Base-by-base conservation (phyloP, 305 asterid species). In the Solanum hybrid region DNA sequence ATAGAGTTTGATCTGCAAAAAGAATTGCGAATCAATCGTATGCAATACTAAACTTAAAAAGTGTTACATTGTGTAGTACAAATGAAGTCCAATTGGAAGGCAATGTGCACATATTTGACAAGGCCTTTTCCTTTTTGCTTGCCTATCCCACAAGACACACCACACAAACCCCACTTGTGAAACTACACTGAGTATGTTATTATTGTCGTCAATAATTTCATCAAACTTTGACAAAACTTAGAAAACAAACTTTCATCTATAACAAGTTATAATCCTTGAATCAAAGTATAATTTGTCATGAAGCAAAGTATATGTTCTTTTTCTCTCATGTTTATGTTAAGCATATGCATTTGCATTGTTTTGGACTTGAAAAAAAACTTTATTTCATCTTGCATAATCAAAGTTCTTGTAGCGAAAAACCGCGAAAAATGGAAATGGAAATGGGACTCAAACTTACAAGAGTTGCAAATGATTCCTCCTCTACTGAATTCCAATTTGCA, bases 241-340 rank as follows among this genome's bases (percentile, higher is more conserved):
- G 15, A 82, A 82, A 27, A 82, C 87, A 51, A 51, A 84, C 39
- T 81, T 79, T 15, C 73, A 84, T 84, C 31, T 17, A 12, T 3
- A 13, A 29, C 7, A 29, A 84, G 76, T 20, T 82, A 27, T 82
- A 9, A 27, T 27, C 73, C 73, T 82, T 41, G 24, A 82, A 41
- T 82, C 72, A 82, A 82, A 41, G 72, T 41, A 82, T 82, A 82
- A 41, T 82, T 7, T 41, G 38, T 41, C 4, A 72, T 89, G 90
- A 95, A 94, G 98, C 92, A 93, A 96, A 92, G 98, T 84, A 96
- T 92, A 90, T 92, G 89, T 94, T 32, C 98, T 89, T 94, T 78
- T 94, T 3, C 89, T 80, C 26, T 89, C 89, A 51, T 84, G 75
- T 84, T 84, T 80, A 31, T 26, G 61, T 41, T 82, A 32, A 84